Conservation (phyloP, 306 rosid genomes). For the Lathyrus oleraceus region DNA sequence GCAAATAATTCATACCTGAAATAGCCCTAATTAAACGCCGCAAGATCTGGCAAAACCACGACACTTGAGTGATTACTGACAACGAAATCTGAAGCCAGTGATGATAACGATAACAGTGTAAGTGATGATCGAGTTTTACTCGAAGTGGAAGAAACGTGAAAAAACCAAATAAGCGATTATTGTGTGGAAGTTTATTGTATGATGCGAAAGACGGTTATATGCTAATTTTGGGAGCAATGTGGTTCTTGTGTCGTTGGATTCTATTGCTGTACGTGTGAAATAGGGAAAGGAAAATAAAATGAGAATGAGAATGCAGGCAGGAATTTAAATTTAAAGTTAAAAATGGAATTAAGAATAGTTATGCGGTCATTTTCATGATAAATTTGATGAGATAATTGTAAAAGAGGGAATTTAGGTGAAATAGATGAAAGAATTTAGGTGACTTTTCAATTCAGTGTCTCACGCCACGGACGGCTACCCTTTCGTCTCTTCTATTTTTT, state of each 20-base stretch:
- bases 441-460: slow-evolving; percentile 29
- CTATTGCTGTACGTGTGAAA: neutral
- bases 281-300: neutral
- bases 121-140: slow-evolving; percentile 27
- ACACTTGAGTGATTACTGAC: slow-evolving; percentile 5
- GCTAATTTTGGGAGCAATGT: slow-evolving; percentile 23
- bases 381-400: slow-evolving; percentile 1
- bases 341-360: neutral
- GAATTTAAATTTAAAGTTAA: slow-evolving; percentile 19
- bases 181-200: slow-evolving; percentile 19
- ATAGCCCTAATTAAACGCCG: slow-evolving; percentile 28
- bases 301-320: neutral
- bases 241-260: neutral
- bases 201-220: slow-evolving; percentile 1
- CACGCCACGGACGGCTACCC: neutral
- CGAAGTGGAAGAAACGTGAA: slow-evolving; percentile 12
- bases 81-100: slow-evolving; percentile 34
- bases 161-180: neutral
- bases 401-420: slow-evolving; percentile 28
- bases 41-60: slow-evolving; percentile 56
- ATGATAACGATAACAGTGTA: neutral
- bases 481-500: no score
- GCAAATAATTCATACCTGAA: slow-evolving; percentile 37
- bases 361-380: neutral
- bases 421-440: slow-evolving; percentile 21